Percentiles rank a stretch among this genome's conserved stretches.
Conservation (phyloP, 192 early-diverging fungal genomes). For the Coemansia sp. region DNA sequence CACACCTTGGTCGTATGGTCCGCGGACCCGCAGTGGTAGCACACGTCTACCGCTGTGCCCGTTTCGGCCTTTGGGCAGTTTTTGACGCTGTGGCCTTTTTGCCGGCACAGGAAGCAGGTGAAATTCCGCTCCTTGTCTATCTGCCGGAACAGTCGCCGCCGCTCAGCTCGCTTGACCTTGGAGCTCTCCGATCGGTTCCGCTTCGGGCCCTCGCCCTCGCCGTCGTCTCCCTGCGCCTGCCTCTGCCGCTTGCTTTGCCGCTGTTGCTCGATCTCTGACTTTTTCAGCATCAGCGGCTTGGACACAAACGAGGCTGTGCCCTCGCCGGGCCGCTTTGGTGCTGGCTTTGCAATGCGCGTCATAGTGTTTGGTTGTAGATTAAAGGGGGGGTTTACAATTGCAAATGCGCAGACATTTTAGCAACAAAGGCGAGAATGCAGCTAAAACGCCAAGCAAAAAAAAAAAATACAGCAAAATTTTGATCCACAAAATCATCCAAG, state of each 20-base stretch:
- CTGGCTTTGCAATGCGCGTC: slow-evolving; percentile 60
- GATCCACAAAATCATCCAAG: slow-evolving; percentile 8
- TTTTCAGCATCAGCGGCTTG: slow-evolving; percentile 53
- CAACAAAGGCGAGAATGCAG: neutral
- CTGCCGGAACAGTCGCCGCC: slow-evolving; percentile 32
- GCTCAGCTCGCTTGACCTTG: slow-evolving; percentile 27
- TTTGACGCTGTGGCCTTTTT: slow-evolving; percentile 78
- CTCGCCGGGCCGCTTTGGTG: slow-evolving; percentile 55
- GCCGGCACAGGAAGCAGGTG: slow-evolving; percentile 82
- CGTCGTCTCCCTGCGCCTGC: slow-evolving; percentile 5
- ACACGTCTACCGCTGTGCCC: slow-evolving; percentile 58
- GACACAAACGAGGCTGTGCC: slow-evolving; percentile 47
- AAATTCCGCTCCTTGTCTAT: slow-evolving; percentile 38
- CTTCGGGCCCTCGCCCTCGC: slow-evolving; percentile 7
- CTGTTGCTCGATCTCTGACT: slow-evolving; percentile 42
- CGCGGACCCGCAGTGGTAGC: slow-evolving; percentile 85
- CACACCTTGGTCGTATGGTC: slow-evolving; percentile 85
- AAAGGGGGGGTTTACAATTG: neutral
- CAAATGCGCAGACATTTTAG: neutral
- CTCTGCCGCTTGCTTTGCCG: slow-evolving; percentile 8
- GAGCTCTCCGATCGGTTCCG: slow-evolving; percentile 18
- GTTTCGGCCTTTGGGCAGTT: slow-evolving; percentile 69
- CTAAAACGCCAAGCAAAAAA: neutral
- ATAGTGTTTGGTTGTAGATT: slow-evolving; percentile 20
- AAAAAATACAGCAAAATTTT: neutral